Evolutionary conservation across 2,329 filamentous ascomycete genomes (phyloP).

Genomic region (Passalora sequoiae): DNA sequence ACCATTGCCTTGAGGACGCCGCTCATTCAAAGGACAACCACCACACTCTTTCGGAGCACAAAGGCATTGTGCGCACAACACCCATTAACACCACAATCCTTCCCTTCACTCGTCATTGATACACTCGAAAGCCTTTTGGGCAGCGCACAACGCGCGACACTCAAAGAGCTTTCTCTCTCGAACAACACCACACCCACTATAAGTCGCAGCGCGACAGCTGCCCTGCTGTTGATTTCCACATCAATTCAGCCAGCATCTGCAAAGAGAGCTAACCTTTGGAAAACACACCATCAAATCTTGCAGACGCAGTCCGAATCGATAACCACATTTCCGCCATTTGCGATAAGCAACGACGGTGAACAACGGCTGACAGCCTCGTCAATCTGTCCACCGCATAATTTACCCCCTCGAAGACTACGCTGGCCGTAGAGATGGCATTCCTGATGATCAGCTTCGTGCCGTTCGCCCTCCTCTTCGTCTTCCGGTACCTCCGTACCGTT

Average conservation of each 20-base stretch:
- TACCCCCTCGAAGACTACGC: not conserved
- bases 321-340: no score
- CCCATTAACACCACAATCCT: not conserved
- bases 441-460: no score
- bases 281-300: not conserved
- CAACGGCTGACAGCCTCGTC: no score
- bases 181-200: not conserved
- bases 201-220: not conserved
- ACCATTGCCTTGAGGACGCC: not conserved
- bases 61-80: not conserved
- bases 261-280: no score
- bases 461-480: conserved; percentile 20
- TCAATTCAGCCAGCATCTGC: not conserved
- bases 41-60: not conserved
- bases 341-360: no score
- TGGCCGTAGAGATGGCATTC: conserved; percentile 1
- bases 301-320: no score
- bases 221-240: not conserved
- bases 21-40: not conserved
- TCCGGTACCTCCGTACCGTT: conserved; percentile 29
- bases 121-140: not conserved
- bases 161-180: not conserved
- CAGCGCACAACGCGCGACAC: conserved; percentile 1
- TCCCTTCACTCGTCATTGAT: not conserved
- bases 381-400: no score